Evolutionary conservation across 1,284 basidiomycete genomes (phyloP), one percentile per base, ranked within the genome.

Genomic region (Gymnopus androsaceus): DNA sequence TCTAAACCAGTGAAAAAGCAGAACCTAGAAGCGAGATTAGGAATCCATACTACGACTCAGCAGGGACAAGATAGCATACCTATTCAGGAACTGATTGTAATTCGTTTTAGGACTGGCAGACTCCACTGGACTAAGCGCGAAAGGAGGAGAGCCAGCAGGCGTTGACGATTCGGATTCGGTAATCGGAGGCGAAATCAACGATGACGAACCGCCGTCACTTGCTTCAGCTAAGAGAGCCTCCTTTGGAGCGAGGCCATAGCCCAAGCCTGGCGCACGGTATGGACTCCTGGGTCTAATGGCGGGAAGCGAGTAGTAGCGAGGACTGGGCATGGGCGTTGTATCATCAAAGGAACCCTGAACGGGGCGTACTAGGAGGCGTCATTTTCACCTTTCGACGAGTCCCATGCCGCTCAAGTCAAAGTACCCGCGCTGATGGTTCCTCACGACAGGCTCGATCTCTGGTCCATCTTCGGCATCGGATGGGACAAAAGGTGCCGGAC

Each of bases 1-100:
- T 73, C 72, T 15, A 68, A 55, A 7, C 88, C 88, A 0, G 88
- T 90, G 69, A 81, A 91, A 70, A 90, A 91, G 73, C 88, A 90
- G 67, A 87, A 90, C 61, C 88, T 90, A 58, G 23, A 37, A 30
- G 17, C 17, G 38, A 40, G 11, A 64, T 38, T 21, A 34, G 48
- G 63, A 27, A 9, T 56, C 33, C n/a, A n/a, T n/a, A n/a, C n/a
- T n/a, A n/a, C n/a, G n/a, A n/a, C n/a, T n/a, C n/a, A n/a, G n/a
- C n/a, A n/a, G n/a, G n/a, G 36, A 38, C 12, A 54, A 48, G 33
- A 6, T 11, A 51, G 25, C 84, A 59, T 61, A 88, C 88, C 76
- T 82, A 67, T 81, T 81, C 60, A 90, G 66, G 61, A 90, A 83
- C 56, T 81, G 78, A 57, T 75, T 75, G 64, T 90, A 90, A 61